Base-by-base conservation (phyloP, 768 basidiomycete genomes). In the Auriscalpium orientale region DNA sequence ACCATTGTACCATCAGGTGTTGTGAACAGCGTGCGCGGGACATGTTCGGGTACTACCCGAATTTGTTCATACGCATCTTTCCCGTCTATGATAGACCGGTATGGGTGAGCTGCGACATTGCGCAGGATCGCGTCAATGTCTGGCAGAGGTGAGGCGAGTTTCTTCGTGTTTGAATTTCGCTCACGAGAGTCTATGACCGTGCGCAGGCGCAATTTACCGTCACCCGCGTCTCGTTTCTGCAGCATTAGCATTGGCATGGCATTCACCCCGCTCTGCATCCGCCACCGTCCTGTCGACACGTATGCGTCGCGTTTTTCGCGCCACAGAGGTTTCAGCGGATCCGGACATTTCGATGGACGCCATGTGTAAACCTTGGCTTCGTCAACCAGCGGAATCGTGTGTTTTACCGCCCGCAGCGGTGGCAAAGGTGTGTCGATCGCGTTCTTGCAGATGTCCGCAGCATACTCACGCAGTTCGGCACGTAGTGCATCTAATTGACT, bases 1-100 rank as follows among this genome's bases (percentile, higher is more conserved):
- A 69, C 70, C 73, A 79, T 77, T 22, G 69, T 77, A 0, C 78
- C 76, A 54, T 63, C 61, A n/a, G 64, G 58, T 9, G 65, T 68
- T 2, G 62, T 62, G 40, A 68, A 43, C 13, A 43, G 22, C 22
- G 22, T 28, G 22, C 22, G 22, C 22, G 22, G 22, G 2, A 28
- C 22, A 66, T 59, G 62, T 64, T 54, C 61, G 56, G 47, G 66
- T 45, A 65, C 52, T 3, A 70, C 51, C 0, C 65, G 58, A 10
- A 72, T 69, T 46, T 70, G 70, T 38, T 73, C 67, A 46, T 70
- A 72, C 0, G 68, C 66, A 22, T 68, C 66, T 37, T 68, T 64
- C 4, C 66, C 62, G 55, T 73, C 69, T 0, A 73, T 45, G 11
- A 66, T 35, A 0, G 68, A 66, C 0, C 65, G 55, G 46, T 63